These are phyloP conservation scores for Scedosporium apiospermum DNA, from an alignment of 2,329 filamentous ascomycete species.

Conservation along the genomic window DNA sequence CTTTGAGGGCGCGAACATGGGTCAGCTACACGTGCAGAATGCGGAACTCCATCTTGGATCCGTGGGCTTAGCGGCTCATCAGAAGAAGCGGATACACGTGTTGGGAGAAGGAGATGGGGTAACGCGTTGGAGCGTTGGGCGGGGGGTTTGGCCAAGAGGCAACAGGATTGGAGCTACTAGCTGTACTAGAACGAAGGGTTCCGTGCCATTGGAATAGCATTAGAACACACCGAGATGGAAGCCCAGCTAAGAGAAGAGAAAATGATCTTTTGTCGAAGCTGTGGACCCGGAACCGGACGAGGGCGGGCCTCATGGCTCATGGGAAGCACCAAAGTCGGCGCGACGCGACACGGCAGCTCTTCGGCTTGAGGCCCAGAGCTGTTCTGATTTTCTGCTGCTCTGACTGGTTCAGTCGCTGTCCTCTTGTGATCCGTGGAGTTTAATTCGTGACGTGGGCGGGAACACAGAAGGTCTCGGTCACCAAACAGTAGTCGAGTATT, in stretches of 20 bases:
- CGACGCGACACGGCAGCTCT: too few relatives aligned
- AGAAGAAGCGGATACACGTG: background rate
- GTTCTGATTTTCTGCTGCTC: too few relatives aligned
- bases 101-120: background rate
- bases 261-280: background rate
- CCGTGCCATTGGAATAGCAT: background rate
- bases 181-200: background rate
- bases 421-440: too few relatives aligned
- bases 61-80: background rate
- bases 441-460: too few relatives aligned
- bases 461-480: too few relatives aligned
- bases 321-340: background rate
- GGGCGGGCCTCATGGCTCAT: background rate
- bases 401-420: too few relatives aligned
- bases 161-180: background rate
- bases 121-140: background rate
- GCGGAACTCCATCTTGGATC: background rate
- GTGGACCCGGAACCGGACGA: background rate
- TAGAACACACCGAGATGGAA: too few relatives aligned
- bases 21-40: background rate
- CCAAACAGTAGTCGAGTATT: too few relatives aligned
- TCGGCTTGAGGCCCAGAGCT: too few relatives aligned
- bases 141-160: background rate
- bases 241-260: background rate
- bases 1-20: background rate